Percentiles rank a stretch among this genome's conserved stretches.
phyloP scores from a whole-genome alignment of 768 basidiomycete species.

The Serpula lacrymans region DNA sequence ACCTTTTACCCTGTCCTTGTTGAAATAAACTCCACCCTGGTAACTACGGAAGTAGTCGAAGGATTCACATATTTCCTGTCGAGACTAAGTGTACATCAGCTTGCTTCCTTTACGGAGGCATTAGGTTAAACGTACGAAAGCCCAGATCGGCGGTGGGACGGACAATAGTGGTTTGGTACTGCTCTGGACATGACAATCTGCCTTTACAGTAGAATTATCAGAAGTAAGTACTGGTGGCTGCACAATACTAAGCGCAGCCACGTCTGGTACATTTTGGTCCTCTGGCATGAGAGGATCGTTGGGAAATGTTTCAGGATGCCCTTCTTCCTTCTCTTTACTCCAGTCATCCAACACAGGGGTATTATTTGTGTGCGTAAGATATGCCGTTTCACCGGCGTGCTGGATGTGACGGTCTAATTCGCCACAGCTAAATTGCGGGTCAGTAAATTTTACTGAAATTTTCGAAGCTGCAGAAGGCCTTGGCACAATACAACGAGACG shows the following conservation, averaged over 20 bases:
- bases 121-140: conserved; percentile 30
- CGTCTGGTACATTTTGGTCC: too few relatives aligned
- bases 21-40: conserved; percentile 76
- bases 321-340: conserved; percentile 19
- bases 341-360: conserved; percentile 17
- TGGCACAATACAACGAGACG: too few relatives aligned
- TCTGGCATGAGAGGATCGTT: conserved; percentile 4
- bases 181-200: too few relatives aligned
- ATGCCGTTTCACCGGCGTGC: too few relatives aligned
- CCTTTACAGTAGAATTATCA: too few relatives aligned
- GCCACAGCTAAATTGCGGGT: too few relatives aligned
- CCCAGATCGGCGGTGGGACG: conserved; percentile 40
- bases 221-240: conserved; percentile 17
- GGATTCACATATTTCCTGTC: conserved; percentile 83
- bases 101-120: not conserved
- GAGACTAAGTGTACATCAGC: conserved; percentile 46
- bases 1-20: conserved; percentile 59
- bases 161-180: conserved; percentile 23
- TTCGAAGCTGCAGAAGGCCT: too few relatives aligned
- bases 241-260: conserved; percentile 7
- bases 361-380: too few relatives aligned
- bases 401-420: too few relatives aligned
- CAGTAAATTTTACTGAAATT: too few relatives aligned
- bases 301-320: too few relatives aligned
- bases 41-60: conserved; percentile 66